Percentiles rank a stretch among this genome's conserved stretches.
These are phyloP conservation scores for Chaetomiaceae sp. DNA, from an alignment of 2,329 filamentous ascomycete species.

Conservation along the genomic window DNA sequence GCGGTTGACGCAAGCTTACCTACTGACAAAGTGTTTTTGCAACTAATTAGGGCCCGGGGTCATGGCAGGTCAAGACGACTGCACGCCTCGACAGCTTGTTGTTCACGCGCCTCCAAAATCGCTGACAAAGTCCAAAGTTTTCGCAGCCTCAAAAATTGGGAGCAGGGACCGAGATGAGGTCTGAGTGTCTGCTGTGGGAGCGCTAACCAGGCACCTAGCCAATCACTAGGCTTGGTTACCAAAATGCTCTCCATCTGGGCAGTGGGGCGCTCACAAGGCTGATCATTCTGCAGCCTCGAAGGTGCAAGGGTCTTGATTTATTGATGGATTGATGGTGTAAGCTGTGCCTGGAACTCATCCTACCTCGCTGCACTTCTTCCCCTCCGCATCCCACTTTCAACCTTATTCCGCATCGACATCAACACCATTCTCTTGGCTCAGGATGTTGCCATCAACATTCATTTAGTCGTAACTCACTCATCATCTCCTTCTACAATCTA, in stretches of 20 bases:
- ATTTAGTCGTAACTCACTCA: no score
- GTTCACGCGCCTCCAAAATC: conserved; percentile 6
- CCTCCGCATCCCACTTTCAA: background rate
- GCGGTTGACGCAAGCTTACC: conserved; percentile 18
- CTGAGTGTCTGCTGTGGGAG: conserved; percentile 17
- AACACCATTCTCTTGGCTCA: background rate
- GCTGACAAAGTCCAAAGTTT: conserved; percentile 22
- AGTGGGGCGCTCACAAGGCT: background rate
- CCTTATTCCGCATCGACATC: no score
- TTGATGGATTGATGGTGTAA: conserved; percentile 2
- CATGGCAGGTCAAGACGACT: conserved; percentile 20
- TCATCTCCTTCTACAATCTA: no score
- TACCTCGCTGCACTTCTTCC: background rate
- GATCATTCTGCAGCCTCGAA: background rate
- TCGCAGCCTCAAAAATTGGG: conserved; percentile 11
- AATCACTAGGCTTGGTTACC: no score
- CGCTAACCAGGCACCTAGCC: background rate
- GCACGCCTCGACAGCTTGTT: conserved; percentile 11
- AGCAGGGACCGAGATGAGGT: conserved; percentile 11
- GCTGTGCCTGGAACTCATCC: background rate
- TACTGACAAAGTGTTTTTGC: conserved; percentile 15
- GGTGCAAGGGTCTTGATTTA: background rate
- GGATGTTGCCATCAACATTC: background rate
- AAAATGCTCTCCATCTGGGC: no score
- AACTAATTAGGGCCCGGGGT: conserved; percentile 10